Percentiles rank a stretch among this genome's conserved stretches.
Conservation (phyloP, 805 yeast genomes). For the Candida fluviatilis region DNA sequence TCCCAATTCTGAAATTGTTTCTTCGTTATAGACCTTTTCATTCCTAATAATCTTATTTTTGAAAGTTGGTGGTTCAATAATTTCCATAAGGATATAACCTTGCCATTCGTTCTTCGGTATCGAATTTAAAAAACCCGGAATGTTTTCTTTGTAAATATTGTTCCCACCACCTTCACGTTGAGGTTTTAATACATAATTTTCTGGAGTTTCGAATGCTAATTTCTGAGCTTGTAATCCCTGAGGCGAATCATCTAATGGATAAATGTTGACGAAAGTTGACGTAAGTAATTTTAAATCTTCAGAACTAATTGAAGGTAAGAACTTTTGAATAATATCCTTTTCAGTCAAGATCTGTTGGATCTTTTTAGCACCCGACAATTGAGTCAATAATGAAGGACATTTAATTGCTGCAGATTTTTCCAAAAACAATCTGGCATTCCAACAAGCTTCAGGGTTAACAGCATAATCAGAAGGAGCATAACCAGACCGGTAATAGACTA, state of each 20-base stretch:
- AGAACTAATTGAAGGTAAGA: conserved; percentile 33
- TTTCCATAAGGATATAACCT: conserved; percentile 90
- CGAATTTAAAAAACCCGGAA: conserved; percentile 63
- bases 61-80: conserved; percentile 72
- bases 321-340: conserved; percentile 41
- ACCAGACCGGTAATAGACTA: conserved; percentile 87
- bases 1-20: conserved; percentile 87
- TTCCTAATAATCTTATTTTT: conserved; percentile 69
- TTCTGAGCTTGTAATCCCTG: conserved; percentile 60
- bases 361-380: conserved; percentile 89
- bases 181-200: conserved; percentile 83
- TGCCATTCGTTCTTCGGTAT: conserved; percentile 75
- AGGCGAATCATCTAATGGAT: conserved; percentile 74
- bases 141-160: conserved; percentile 82
- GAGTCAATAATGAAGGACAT: conserved; percentile 87
- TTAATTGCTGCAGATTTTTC: conserved; percentile 81
- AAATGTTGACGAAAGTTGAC: conserved; percentile 77
- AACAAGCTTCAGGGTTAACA: conserved; percentile 48
- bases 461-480: conserved; percentile 82
- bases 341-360: conserved; percentile 84
- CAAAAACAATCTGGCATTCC: conserved; percentile 72
- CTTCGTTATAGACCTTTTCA: conserved; percentile 59
- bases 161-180: conserved; percentile 99
- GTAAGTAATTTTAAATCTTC: conserved; percentile 31
- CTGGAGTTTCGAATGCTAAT: conserved; percentile 65